Percentiles rank a stretch among this genome's conserved stretches.
Conservation (phyloP, 768 basidiomycete species). For the Rhodotorula graminis region DNA sequence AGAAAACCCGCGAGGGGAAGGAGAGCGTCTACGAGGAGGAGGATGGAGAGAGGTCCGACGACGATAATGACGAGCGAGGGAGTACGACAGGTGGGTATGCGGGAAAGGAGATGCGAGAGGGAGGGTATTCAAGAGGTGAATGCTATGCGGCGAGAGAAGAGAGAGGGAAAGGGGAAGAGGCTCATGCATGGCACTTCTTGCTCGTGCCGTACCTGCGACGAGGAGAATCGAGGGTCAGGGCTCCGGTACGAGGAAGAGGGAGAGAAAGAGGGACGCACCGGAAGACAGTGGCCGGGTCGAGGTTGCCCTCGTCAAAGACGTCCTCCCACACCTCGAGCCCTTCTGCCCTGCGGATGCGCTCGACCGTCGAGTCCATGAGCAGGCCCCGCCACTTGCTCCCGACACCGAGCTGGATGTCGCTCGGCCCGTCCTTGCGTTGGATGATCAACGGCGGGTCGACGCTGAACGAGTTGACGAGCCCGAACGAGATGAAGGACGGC, state of each 20-base stretch:
- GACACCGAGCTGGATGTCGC: slow-evolving; percentile 36
- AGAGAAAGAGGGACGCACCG: slow-evolving; percentile 5
- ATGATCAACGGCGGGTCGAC: slow-evolving; percentile 44
- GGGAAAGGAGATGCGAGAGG: no score
- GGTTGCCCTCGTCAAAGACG: slow-evolving; percentile 11
- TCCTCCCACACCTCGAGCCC: slow-evolving; percentile 25
- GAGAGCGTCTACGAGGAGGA: no score
- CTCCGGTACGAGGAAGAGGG: not conserved
- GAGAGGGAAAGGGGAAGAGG: not conserved
- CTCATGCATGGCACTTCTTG: not conserved
- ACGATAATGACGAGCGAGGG: no score
- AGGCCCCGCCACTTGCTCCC: slow-evolving; percentile 37
- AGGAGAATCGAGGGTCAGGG: not conserved
- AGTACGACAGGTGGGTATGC: no score
- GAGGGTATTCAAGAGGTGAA: no score
- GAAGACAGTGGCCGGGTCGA: slow-evolving; percentile 34
- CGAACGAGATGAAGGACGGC: slow-evolving; percentile 37
- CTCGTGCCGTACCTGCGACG: not conserved
- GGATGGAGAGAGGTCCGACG: no score
- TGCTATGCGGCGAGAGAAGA: no score
- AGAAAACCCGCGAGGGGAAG: no score
- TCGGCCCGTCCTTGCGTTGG: slow-evolving; percentile 42
- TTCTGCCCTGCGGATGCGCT: slow-evolving; percentile 14
- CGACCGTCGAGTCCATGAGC: slow-evolving; percentile 36
- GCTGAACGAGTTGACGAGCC: slow-evolving; percentile 36